Conservation (phyloP, 2,329 filamentous ascomycete species). For the Fusarium odoratissimum region DNA sequence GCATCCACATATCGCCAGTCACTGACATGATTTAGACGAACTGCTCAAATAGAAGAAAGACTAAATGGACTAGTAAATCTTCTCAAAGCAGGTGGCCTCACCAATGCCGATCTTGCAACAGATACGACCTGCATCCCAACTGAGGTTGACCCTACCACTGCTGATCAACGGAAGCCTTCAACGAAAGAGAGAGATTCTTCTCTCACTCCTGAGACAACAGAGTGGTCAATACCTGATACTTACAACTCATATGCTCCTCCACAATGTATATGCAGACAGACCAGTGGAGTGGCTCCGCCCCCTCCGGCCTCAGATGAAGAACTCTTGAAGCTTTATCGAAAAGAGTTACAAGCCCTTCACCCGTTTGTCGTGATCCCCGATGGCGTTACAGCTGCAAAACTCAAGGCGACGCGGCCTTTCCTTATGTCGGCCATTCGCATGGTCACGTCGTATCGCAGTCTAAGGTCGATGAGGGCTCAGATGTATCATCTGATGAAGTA, state of each 20-base stretch:
- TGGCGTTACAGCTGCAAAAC: constrained; percentile 49
- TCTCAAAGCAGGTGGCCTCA: constrained; percentile 57
- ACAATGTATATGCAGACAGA: constrained; percentile 60
- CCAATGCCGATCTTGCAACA: constrained; percentile 36
- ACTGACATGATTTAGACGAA: constrained; percentile 52
- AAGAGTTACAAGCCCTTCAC: constrained; percentile 55
- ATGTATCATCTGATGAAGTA: constrained; percentile 60
- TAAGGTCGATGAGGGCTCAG: constrained; percentile 61
- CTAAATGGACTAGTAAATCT: constrained; percentile 62
- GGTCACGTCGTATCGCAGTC: constrained; percentile 60
- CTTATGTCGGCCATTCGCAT: constrained; percentile 62
- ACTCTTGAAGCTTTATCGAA: constrained; percentile 58
- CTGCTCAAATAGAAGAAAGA: constrained; percentile 62
- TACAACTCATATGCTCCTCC: constrained; percentile 61
- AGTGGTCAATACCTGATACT: constrained; percentile 52
- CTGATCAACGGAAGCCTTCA: constrained; percentile 43
- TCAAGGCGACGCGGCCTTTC: constrained; percentile 58
- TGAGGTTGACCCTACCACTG: constrained; percentile 41
- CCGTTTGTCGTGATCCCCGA: constrained; percentile 61
- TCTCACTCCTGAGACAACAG: constrained; percentile 25
- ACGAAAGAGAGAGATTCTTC: constrained; percentile 27
- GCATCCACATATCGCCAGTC: background rate
- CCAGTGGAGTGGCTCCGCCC: constrained; percentile 52
- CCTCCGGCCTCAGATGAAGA: constrained; percentile 59
- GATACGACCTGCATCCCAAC: constrained; percentile 46